phyloP scores from a whole-genome alignment of 345 rosid genomes.

The Syzygium aromaticum region DNA sequence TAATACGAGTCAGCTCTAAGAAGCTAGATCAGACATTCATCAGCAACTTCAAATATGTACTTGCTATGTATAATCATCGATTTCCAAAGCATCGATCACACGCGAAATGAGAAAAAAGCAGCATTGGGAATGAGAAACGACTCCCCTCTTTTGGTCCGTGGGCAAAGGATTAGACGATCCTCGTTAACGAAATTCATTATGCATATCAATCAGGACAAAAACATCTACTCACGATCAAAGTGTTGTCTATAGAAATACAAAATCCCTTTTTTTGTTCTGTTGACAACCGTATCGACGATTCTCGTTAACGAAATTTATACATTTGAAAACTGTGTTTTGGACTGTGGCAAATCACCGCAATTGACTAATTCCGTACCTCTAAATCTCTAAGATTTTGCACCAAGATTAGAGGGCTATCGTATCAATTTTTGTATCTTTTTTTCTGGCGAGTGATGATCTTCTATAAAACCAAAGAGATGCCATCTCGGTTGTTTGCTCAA shows the following conservation, averaged over 20 bases:
- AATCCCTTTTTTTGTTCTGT: too few species aligned
- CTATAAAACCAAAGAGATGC: background rate
- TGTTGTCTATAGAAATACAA: background rate
- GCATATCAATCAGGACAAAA: background rate
- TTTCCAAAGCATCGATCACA: background rate
- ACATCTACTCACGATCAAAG: background rate
- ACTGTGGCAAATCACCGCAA: too few species aligned
- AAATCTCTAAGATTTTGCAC: too few species aligned
- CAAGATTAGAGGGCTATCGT: background rate
- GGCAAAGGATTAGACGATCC: background rate
- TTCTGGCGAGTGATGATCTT: background rate
- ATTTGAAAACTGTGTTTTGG: too few species aligned
- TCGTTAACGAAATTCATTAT: accelerated
- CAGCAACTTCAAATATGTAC: background rate
- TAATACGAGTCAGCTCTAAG: background rate
- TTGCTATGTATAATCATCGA: background rate
- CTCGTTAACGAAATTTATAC: too few species aligned
- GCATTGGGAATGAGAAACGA: background rate
- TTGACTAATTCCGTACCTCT: too few species aligned
- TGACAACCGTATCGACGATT: too few species aligned
- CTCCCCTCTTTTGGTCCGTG: background rate
- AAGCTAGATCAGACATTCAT: background rate
- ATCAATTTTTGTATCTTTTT: background rate
- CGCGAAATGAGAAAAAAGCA: too few species aligned
- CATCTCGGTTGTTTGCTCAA: background rate